These are phyloP conservation scores for Hypoxylon rickii DNA, from an alignment of 495 filamentous ascomycete species.

Conservation along the genomic window DNA sequence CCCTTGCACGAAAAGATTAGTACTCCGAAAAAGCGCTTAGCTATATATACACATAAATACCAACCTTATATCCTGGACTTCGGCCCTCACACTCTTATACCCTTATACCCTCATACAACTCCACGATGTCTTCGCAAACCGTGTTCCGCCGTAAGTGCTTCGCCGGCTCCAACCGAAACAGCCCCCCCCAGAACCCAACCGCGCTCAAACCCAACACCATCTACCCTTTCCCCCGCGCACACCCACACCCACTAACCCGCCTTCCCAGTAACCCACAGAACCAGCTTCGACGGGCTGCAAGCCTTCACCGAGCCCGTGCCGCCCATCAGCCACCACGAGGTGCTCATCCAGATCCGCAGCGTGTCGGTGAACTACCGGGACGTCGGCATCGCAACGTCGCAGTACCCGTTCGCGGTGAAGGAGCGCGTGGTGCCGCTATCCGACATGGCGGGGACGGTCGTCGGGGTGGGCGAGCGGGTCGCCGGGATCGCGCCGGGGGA, in stretches of 20 bases:
- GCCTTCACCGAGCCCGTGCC: slow-evolving; percentile 21
- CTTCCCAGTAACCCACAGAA: not conserved
- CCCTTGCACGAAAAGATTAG: too few species aligned
- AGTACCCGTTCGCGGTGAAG: slow-evolving; percentile 44
- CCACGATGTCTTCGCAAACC: slow-evolving; percentile 2
- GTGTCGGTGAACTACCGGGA: slow-evolving; percentile 22
- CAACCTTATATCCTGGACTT: too few species aligned
- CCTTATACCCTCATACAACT: not conserved
- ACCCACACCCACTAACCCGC: not conserved
- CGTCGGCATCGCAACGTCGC: slow-evolving; percentile 43
- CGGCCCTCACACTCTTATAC: not conserved
- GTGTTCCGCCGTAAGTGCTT: slow-evolving; percentile 4
- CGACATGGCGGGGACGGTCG: slow-evolving; percentile 67
- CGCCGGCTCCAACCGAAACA: too few species aligned
- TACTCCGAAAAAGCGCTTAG: too few species aligned
- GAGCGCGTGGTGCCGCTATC: slow-evolving; percentile 63
- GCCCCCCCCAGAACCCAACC: too few species aligned
- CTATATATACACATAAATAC: too few species aligned
- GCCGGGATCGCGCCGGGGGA: slow-evolving; percentile 56
- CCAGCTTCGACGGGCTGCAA: slow-evolving; percentile 14
- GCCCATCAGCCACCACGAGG: slow-evolving; percentile 7
- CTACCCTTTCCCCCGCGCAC: not conserved
- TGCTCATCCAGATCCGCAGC: slow-evolving; percentile 19
- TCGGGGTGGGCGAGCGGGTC: slow-evolving; percentile 62
- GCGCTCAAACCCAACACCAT: too few species aligned